Conservation (phyloP, 768 basidiomycete genomes). For the Boletus insuetus region DNA sequence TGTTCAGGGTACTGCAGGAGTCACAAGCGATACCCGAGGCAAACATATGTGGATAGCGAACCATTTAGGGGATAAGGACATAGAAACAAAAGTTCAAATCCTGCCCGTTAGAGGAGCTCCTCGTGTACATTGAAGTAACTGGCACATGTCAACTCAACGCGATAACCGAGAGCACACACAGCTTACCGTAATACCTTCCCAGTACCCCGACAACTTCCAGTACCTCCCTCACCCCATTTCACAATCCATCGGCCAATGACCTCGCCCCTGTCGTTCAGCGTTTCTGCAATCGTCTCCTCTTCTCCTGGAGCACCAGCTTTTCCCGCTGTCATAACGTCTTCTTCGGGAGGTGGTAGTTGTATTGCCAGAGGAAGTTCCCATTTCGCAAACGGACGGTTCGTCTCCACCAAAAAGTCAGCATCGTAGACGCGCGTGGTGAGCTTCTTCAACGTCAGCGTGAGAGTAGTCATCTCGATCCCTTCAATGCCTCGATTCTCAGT, state of each 20-base stretch:
- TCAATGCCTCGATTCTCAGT: slow-evolving; percentile 44
- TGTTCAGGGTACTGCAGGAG: too few species aligned
- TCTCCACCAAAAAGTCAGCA: slow-evolving; percentile 64
- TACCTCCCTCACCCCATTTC: slow-evolving; percentile 64
- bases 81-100: background rate
- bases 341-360: slow-evolving; percentile 38
- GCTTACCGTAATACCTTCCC: slow-evolving; percentile 67
- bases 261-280: slow-evolving; percentile 52
- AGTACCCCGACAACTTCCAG: slow-evolving; percentile 58
- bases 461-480: slow-evolving; percentile 68
- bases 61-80: background rate
- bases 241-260: slow-evolving; percentile 79
- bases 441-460: slow-evolving; percentile 55
- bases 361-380: slow-evolving; percentile 71
- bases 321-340: slow-evolving; percentile 31
- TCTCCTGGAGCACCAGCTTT: slow-evolving; percentile 41
- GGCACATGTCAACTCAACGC: background rate
- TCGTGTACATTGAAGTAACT: slow-evolving; percentile 56
- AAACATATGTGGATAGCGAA: background rate
- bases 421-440: slow-evolving; percentile 75
- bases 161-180: background rate
- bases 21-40: background rate
- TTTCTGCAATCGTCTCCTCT: slow-evolving; percentile 83
- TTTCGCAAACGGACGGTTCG: slow-evolving; percentile 68
- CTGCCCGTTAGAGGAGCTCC: slow-evolving; percentile 37